phyloP scores from a whole-genome alignment of 108 stramenopile species.

The Fistulifera solaris region DNA sequence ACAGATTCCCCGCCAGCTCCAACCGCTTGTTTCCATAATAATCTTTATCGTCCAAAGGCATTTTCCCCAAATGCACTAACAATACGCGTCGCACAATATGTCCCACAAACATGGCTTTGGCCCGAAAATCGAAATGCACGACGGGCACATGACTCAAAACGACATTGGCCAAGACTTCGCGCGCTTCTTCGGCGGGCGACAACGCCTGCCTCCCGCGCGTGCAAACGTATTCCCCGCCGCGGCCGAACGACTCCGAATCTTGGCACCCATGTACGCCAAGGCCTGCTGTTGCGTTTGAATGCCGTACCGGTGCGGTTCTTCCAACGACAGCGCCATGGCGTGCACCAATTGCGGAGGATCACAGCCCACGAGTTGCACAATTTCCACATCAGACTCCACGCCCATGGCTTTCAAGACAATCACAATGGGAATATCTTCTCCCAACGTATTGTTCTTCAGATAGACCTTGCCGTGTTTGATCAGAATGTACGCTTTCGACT shows the following conservation, averaged over 20 bases:
- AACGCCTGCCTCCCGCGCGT: conserved; percentile 8
- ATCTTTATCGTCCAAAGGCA: conserved; percentile 92
- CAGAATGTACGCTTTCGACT: conserved; percentile 83
- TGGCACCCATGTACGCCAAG: conserved; percentile 84
- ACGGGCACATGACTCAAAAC: conserved; percentile 95
- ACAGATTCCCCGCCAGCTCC: conserved; percentile 94
- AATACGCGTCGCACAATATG: conserved; percentile 92
- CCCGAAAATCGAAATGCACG: conserved; percentile 78
- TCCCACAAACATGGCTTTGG: conserved; percentile 89
- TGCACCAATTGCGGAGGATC: conserved; percentile 79
- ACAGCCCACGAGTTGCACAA: conserved; percentile 91
- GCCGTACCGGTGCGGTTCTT: conserved; percentile 79
- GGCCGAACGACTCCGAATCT: conserved; percentile 71
- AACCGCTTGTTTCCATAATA: conserved; percentile 98
- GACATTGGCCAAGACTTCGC: conserved; percentile 91
- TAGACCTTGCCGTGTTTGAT: conserved; percentile 86
- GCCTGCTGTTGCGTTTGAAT: conserved; percentile 90
- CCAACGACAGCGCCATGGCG: conserved; percentile 83
- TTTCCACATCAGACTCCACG: conserved; percentile 89
- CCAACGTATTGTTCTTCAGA: conserved; percentile 94
- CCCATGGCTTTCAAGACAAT: conserved; percentile 96
- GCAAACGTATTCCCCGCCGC: conserved; percentile 9
- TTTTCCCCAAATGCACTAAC: conserved; percentile 78
- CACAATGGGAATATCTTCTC: conserved; percentile 95
- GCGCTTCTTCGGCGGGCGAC: conserved; percentile 88